phyloP scores from a whole-genome alignment of 208 protist species.

The Entamoeba moshkovskii region DNA sequence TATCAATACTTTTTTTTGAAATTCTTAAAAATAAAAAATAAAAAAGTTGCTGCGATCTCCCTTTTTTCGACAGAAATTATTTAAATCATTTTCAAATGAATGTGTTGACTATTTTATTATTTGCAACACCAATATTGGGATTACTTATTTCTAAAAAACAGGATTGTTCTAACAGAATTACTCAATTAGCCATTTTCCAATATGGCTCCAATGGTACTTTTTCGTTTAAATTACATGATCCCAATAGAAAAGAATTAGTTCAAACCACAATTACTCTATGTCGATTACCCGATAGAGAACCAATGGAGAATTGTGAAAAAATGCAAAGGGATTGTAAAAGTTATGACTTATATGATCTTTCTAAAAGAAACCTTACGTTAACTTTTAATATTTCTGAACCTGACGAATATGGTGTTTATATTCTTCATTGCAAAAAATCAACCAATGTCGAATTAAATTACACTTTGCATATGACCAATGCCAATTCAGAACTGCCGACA shows the following conservation, averaged over 20 bases:
- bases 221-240: neutral
- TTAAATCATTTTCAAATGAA: neutral
- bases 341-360: neutral
- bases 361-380: neutral
- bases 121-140: neutral
- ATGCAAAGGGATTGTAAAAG: neutral
- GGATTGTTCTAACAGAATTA: neutral
- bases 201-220: neutral
- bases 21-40: too few species aligned
- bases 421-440: neutral
- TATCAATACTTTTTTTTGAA: too few species aligned
- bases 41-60: too few species aligned
- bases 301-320: neutral
- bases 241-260: neutral
- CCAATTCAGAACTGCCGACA: neutral
- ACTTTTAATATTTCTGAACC: neutral
- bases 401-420: neutral
- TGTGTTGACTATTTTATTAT: neutral
- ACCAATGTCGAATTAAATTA: neutral
- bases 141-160: neutral
- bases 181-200: neutral
- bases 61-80: neutral
- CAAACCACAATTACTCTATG: neutral
- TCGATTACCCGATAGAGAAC: neutral
- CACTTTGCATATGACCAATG: neutral